Evolutionary conservation across 2,329 filamentous ascomycete species (phyloP), one percentile per base, ranked within the genome.

Genomic region (Xylaria sp.): DNA sequence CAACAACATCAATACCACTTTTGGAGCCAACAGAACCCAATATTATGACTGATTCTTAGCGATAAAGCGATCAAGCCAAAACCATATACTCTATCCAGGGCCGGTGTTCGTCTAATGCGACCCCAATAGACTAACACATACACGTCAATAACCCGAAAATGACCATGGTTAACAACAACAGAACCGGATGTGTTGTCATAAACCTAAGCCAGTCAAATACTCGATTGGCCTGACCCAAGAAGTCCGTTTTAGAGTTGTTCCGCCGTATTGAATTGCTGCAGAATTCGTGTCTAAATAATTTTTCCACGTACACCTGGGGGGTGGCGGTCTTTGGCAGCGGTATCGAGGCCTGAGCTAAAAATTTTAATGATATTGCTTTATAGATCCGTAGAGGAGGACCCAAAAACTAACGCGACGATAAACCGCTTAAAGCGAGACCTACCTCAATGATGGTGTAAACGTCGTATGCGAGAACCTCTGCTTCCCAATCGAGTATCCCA

Each of bases 251-350:
- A 4, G 62, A 32, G 23, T 61, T 57, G 0, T 16, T 48, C 53
- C 60, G 60, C 27, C 47, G 58, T 59, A 65, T 65, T 29, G 72
- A 60, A 35, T 35, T 66, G 42, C 40, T 35, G 59, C 72, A 69
- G 42, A 62, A 50, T 32, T 62, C 50, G 13, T 59, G 48, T 29
- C 66, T 64, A n/a, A 68, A 68, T 5, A 71, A 1, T 5, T 10
- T 18, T 40, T 73, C 71, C 44, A 71, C 65, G 29, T 73, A 70
- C 8, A 29, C 37, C 44, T 72, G 67, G 27, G 73, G 69, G 2
- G 63, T 5, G 6, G 71, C 69, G 5, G 60, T 64, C 5, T 42
- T 27, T 3, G 65, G 63, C 16, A 48, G 70, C 2, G 69, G 65
- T 53, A 71, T 65, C 1, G 68, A 64, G 42, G 23, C 47, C 71